Base-by-base conservation (phyloP, 352 stramenopile genomes). In the Pythium pyrilobum region DNA sequence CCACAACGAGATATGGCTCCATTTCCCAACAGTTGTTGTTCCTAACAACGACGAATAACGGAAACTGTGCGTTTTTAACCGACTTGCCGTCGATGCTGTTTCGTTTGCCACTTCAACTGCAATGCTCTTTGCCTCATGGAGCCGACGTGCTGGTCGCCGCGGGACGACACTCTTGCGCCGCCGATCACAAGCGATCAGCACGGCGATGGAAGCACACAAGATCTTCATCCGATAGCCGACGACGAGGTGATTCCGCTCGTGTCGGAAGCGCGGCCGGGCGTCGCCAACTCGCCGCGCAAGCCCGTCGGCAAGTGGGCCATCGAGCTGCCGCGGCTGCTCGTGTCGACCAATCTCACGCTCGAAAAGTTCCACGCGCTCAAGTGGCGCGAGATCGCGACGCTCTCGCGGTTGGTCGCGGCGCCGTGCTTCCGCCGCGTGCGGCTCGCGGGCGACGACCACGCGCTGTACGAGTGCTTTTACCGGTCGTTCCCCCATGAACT, bases 391-490 rank as follows among this genome's bases (percentile, higher is more conserved):
- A 66, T 80, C 1, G 0, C 47, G 16, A 4, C 13, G 8, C 40
- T 81, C 70, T 59, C 66, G 53, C 72, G 69, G 12, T 15, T 83
- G 25, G 63, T 87, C 28, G 34, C 66, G 5, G 56, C 55, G 21
- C 64, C 72, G 9, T 62, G 59, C 20, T 89, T 92, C 46, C 66
- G 64, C 16, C 43, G 52, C 31, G 69, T 86, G 16, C 72, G 70
- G 5, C 46, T 89, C 24, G 76, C 72, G 16, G 81, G 81, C 1
- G 62, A 86, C 49, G 76, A 85, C 27, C 76, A 71, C 20, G 62
- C 74, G 44, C 60, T 92, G 9, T 92, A 85, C 45, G 78, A 92
- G 59, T 64, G 57, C 48, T 89, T 87, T 31, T 77, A 79, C 45
- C 76, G 78, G 25, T 75, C 81, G 15, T 89, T 89, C 42, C 78